Evolutionary conservation across 73 alveolate species (phyloP), one percentile per base, ranked within the genome.

Genomic region (Symbiodinium natans): DNA sequence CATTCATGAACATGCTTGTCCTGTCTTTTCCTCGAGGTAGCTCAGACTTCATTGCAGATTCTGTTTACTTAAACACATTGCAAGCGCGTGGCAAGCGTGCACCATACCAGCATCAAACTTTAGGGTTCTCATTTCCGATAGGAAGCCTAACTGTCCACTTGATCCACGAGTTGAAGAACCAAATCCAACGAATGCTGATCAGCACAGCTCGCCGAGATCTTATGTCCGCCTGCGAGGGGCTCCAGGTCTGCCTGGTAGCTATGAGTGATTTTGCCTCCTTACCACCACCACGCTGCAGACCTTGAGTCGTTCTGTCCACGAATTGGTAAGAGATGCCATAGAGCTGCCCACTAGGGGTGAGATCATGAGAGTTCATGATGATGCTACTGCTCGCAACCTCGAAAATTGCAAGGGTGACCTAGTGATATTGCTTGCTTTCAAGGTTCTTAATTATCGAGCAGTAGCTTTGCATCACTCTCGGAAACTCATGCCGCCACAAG

Each of bases 401-500:
- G n/a, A n/a, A n/a, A n/a, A n/a, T n/a, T n/a, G n/a, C n/a, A n/a
- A n/a, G n/a, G n/a, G n/a, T n/a, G n/a, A n/a, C n/a, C n/a, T n/a
- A n/a, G n/a, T n/a, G n/a, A n/a, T n/a, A n/a, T n/a, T n/a, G n/a
- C n/a, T n/a, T n/a, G n/a, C n/a, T n/a, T n/a, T n/a, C n/a, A n/a
- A n/a, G n/a, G n/a, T n/a, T n/a, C n/a, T n/a, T n/a, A n/a, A n/a
- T n/a, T n/a, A n/a, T n/a, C n/a, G n/a, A n/a, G n/a, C n/a, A 63
- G 31, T 63, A 63, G 77, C 21, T 46, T 13, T 46, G 59, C 77
- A 63, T 34, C 29, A 27, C 59, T 38, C 82, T 33, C 46, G 27
- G 38, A n/a, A 29, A 4, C 56, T 56, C 83, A 87, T 38, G 94
- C 94, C 34, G 83, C 84, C 59, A 87, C 94, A 63, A 87, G 73